Percentiles rank a stretch among this genome's conserved stretches.
These are phyloP conservation scores for Parietaria judaica DNA, from an alignment of 306 rosid genomes.

Conservation along the genomic window DNA sequence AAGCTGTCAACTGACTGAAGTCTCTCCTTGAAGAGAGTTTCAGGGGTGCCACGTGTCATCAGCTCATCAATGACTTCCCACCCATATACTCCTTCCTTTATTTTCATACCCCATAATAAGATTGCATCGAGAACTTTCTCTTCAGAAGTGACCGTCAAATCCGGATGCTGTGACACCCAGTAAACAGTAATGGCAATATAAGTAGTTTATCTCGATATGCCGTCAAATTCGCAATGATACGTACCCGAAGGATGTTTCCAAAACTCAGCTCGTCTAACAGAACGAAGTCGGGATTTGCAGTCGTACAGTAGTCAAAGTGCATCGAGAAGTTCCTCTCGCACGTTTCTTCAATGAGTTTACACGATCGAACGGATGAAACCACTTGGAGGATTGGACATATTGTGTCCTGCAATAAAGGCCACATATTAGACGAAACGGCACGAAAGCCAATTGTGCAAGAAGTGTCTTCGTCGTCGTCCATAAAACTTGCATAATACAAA, in stretches of 20 bases:
- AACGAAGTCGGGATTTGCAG: constrained; percentile 68
- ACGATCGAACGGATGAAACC: constrained; percentile 66
- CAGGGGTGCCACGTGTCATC: constrained; percentile 50
- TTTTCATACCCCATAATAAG: constrained; percentile 66
- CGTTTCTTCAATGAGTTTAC: constrained; percentile 67
- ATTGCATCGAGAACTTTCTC: constrained; percentile 88
- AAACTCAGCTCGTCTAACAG: constrained; percentile 61
- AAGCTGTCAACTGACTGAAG: constrained; percentile 49
- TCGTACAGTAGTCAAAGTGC: constrained; percentile 93
- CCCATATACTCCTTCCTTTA: constrained; percentile 41
- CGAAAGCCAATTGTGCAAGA: constrained; percentile 45
- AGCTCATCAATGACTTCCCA: constrained; percentile 77
- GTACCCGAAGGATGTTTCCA: constrained; percentile 64
- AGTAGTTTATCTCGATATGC: too few relatives aligned
- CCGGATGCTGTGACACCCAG: constrained; percentile 70
- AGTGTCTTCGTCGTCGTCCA: constrained; percentile 85
- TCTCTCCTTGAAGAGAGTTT: constrained; percentile 65
- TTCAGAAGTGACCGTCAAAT: constrained; percentile 90
- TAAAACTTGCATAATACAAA: constrained; percentile 78
- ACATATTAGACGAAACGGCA: constrained; percentile 59
- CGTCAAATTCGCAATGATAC: neutral
- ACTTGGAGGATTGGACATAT: constrained; percentile 78
- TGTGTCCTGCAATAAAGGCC: constrained; percentile 93
- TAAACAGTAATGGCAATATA: constrained; percentile 3
- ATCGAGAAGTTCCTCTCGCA: constrained; percentile 65